These are phyloP conservation scores for Cinnamomum micranthum DNA, from an alignment of 164 flowering plant genomes.

Conservation along the genomic window DNA sequence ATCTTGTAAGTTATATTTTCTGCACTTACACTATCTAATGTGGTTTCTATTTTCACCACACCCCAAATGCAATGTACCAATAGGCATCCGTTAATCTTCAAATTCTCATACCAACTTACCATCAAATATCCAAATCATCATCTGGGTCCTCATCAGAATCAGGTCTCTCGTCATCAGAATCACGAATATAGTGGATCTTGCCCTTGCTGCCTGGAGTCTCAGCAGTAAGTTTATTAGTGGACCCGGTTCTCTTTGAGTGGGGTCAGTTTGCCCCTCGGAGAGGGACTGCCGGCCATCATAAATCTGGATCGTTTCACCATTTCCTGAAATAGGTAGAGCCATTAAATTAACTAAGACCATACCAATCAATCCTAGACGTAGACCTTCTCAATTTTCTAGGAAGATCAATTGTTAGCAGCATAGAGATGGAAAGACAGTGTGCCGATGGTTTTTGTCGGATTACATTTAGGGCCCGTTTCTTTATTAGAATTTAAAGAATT, in stretches of 20 bases:
- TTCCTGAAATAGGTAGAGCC: conserved; percentile 37
- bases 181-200: conserved; percentile 85
- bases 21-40: too few species aligned
- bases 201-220: conserved; percentile 49
- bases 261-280: conserved; percentile 33
- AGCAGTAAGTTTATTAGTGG: conserved; percentile 16
- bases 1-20: too few species aligned
- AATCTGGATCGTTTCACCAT: conserved; percentile 55
- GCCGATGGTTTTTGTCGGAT: too few species aligned
- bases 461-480: too few species aligned
- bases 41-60: neutral
- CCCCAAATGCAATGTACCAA: neutral
- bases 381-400: too few species aligned
- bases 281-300: conserved; percentile 87
- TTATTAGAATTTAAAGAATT: too few species aligned
- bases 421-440: too few species aligned
- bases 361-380: too few species aligned
- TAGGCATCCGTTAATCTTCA: neutral
- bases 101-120: neutral
- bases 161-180: conserved; percentile 90
- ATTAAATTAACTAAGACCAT: too few species aligned
- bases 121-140: conserved; percentile 92
- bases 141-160: conserved; percentile 99
- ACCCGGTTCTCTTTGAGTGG: conserved; percentile 7
- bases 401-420: too few species aligned